phyloP scores from a whole-genome alignment of 176 grass and related monocot genomes.

The Poa annua region DNA sequence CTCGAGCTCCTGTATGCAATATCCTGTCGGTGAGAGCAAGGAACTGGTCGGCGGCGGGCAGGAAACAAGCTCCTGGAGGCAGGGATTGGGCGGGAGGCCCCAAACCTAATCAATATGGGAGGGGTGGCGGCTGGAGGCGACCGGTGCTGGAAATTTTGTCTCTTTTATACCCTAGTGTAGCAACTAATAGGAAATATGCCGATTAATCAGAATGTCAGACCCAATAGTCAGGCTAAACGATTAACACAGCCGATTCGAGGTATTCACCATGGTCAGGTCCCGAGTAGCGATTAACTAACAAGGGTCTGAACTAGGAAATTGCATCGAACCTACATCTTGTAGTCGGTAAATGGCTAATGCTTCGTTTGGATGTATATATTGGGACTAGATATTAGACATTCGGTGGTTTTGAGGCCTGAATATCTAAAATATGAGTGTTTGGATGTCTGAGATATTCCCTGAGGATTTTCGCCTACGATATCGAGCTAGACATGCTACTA shows the following conservation, averaged over 20 bases:
- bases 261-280: background rate
- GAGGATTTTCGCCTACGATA: too few relatives aligned
- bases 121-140: too few relatives aligned
- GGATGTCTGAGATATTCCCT: too few relatives aligned
- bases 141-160: background rate
- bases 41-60: too few relatives aligned
- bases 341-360: too few relatives aligned
- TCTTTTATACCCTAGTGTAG: background rate
- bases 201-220: background rate
- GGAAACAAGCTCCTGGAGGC: too few relatives aligned
- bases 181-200: background rate
- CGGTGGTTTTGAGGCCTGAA: too few relatives aligned
- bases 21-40: background rate
- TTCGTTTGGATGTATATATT: too few relatives aligned
- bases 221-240: background rate
- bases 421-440: too few relatives aligned
- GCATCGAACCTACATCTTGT: background rate
- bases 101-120: background rate
- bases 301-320: slow-evolving; percentile 7
- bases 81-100: too few relatives aligned
- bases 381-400: too few relatives aligned
- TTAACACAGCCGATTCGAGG: background rate
- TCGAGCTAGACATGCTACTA: too few relatives aligned
- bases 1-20: background rate
- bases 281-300: background rate